Evolutionary conservation across 2,329 filamentous ascomycete species (phyloP), one percentile per base, ranked within the genome.

Genomic region (Paramyrothecium sp.): DNA sequence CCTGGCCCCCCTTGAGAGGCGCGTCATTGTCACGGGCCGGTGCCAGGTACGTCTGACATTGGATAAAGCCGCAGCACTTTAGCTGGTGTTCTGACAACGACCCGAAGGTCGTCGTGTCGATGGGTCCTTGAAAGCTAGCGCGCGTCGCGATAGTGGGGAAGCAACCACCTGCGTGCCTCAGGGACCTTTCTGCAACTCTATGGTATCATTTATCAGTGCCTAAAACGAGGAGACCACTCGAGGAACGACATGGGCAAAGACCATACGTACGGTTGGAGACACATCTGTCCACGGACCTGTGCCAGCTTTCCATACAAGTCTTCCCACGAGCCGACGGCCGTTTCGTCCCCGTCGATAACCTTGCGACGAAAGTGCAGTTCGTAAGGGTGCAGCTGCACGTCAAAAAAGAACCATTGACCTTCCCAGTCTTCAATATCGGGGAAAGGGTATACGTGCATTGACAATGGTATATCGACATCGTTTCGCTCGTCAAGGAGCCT

Each of bases 61-160:
- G 51, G 46, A 58, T 53, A 44, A 58, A 58, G 33, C 56, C 50
- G 46, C 56, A 52, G 33, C 54, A 58, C 51, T 58, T 58, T 20
- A 58, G 53, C 53, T 58, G 49, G 17, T 55, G 13, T n/a, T 26
- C 38, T 19, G 21, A 47, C 53, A 58, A 53, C 51, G 56, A 41
- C 33, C 34, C 21, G 56, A 57, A 54, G 46, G 52, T 54, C 13
- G 52, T 57, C 17, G 56, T 57, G 52, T 57, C 56, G 33, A 57
- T 22, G 52, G 56, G 56, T 48, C 52, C 56, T 8, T 57, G 56
- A 20, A 54, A 57, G n/a, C n/a, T n/a, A n/a, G n/a, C n/a, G n/a
- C n/a, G n/a, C n/a, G n/a, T n/a, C n/a, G n/a, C n/a, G n/a, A 52
- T 19, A 47, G 50, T 56, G 16, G 51, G 51, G 51, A 56, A 41